Conservation (phyloP, 2,329 filamentous ascomycete species). For the Penicillium sp. region DNA sequence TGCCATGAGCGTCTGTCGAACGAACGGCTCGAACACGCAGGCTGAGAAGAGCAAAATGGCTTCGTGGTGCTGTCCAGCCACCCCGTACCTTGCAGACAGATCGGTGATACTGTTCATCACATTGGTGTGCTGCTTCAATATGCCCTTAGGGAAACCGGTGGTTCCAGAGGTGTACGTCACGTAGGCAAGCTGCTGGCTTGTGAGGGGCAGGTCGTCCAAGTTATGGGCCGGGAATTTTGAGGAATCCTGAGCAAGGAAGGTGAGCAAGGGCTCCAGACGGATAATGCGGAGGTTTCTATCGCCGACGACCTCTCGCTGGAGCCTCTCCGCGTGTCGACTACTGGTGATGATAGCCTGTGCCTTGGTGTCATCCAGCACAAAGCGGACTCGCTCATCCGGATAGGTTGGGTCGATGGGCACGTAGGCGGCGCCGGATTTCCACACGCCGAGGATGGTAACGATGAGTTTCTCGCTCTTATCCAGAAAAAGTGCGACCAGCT, state of each 20-base stretch:
- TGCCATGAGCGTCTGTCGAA: background rate
- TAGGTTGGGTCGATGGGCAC: background rate
- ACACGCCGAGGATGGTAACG: background rate
- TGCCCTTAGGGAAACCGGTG: background rate
- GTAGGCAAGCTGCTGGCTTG: background rate
- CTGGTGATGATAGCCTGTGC: background rate
- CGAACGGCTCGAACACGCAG: background rate
- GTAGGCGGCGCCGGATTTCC: background rate
- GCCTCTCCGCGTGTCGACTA: background rate
- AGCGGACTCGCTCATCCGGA: conserved; percentile 1
- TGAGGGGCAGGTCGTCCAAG: background rate
- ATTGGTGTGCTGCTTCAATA: background rate
- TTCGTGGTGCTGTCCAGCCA: background rate
- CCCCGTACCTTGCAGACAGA: background rate
- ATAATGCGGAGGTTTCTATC: background rate
- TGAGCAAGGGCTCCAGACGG: background rate
- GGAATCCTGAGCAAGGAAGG: background rate
- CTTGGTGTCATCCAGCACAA: background rate
- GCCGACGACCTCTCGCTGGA: background rate
- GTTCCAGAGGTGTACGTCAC: background rate
- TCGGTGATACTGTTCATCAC: conserved; percentile 1
- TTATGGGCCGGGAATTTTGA: background rate
- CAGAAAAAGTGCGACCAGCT: background rate
- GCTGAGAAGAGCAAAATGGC: background rate
- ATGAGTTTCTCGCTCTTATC: background rate